Evolutionary conservation across 139 green algal species (phyloP).

Genomic region (Tetradesmus obliquus): DNA sequence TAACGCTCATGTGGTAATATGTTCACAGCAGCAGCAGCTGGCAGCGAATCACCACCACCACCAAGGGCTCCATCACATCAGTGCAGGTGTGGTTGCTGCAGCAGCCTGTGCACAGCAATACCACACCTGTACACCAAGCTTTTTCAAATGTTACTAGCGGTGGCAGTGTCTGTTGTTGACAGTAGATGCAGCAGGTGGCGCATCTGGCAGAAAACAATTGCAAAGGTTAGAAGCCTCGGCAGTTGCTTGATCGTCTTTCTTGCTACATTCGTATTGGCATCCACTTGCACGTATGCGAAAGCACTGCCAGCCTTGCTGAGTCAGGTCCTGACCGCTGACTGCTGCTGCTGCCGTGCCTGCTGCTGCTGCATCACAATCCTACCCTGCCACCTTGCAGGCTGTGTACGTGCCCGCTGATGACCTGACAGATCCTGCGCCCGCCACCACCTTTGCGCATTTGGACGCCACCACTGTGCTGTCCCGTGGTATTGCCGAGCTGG

Average conservation of each 20-base stretch:
- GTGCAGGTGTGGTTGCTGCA: constrained; percentile 78
- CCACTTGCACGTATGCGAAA: no score
- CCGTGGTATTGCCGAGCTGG: constrained; percentile 98
- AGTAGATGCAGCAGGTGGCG: no score
- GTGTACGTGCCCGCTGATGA: constrained; percentile 99
- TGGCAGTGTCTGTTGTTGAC: background rate
- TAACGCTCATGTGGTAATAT: background rate
- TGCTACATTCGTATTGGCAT: no score
- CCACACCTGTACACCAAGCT: background rate
- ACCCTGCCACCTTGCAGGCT: constrained; percentile 72
- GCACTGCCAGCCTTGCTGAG: background rate
- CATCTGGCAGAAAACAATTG: no score
- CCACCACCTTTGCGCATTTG: constrained; percentile 99
- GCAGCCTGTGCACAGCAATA: background rate
- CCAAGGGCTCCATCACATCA: constrained; percentile 98
- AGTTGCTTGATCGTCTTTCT: no score
- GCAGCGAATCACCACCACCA: constrained; percentile 94
- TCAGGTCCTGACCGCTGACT: no score
- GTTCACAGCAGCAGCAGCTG: background rate
- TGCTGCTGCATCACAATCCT: background rate
- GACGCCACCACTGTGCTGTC: constrained; percentile 99
- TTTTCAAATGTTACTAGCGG: background rate
- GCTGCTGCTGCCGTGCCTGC: background rate
- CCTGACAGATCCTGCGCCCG: constrained; percentile 97
- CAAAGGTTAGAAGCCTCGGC: no score